Base-by-base conservation (phyloP, 1,284 basidiomycete genomes). In the Ceratobasidium sp. region DNA sequence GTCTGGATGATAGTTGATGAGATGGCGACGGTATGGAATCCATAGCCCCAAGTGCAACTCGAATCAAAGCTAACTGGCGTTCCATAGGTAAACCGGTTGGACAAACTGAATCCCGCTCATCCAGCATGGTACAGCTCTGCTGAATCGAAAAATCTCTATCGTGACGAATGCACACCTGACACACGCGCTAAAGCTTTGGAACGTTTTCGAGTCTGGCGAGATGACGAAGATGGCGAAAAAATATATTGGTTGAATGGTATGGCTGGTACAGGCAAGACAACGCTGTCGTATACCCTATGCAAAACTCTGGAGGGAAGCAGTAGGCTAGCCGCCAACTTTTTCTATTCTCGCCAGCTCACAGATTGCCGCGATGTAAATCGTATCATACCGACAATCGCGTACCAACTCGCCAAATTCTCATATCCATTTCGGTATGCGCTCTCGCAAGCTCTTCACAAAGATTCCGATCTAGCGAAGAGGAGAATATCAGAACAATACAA, bases 311-410 rank as follows among this genome's bases (percentile, higher is more conserved):
- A 65, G 12, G 30, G 14, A 3, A 28, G 67, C 10, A 58, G 71
- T 2, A 46, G 39, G 12, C 79, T 80, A 2, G 79, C 78, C 1
- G 80, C 79, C 2, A 79, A 76, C 4, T 65, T 61, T 18, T 81
- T 80, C 75, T 81, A 78, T 55, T 78, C 78, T 3, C 75, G 80
- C 0, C 75, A 26, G n/a, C 34, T 34, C 28, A 18, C 30, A 9
- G 43, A 57, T 21, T 55, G 72, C 26, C 39, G 65, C 23, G 58
- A 75, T 23, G 72, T 60, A 9, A 3, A 39, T 3, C 41, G 36
- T 6, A 69, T 75, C 6, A 32, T 73, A 23, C 74, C 74, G 14
- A 71, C 74, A 3, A 61, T 75, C 21, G 74, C 74, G 1, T 60
- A 72, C n/a, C 74, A 75, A 32, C 60, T 75, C 1, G 65, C 65